A percentile compares a stretch with the other conserved stretches of the same genome.
Conservation (phyloP, 768 basidiomycete species). For the Coprinopsis strossmayeri region DNA sequence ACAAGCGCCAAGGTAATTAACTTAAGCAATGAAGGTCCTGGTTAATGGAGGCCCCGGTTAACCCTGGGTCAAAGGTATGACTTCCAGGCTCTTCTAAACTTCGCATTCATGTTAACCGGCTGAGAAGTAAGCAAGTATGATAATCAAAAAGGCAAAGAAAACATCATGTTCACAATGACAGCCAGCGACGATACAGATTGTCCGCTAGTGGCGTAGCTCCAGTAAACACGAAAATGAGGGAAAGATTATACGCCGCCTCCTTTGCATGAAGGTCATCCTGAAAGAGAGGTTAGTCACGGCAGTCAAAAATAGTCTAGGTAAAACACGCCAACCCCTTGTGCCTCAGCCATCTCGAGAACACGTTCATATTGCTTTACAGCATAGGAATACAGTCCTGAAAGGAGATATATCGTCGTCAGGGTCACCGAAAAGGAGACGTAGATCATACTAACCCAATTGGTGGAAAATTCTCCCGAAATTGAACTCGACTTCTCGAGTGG, state of each 20-base stretch:
- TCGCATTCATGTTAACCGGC: too few relatives aligned
- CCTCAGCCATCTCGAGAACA: slow-evolving; percentile 59
- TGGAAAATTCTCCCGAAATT: slow-evolving; percentile 93
- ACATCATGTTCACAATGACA: slow-evolving; percentile 34
- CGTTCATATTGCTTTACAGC: slow-evolving; percentile 82
- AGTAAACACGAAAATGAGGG: slow-evolving; percentile 73
- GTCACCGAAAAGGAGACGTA: too few relatives aligned
- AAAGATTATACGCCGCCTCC: slow-evolving; percentile 87
- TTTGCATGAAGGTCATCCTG: slow-evolving; percentile 48
- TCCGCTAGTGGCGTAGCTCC: slow-evolving; percentile 70
- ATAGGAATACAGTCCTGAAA: slow-evolving; percentile 67
- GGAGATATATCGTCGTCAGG: neutral
- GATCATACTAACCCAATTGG: slow-evolving; percentile 72
- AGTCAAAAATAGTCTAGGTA: neutral
- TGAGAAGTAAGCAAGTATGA: too few relatives aligned
- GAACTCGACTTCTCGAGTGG: slow-evolving; percentile 76
- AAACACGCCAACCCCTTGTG: slow-evolving; percentile 22
- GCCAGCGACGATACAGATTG: slow-evolving; percentile 68
- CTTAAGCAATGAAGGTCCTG: too few relatives aligned
- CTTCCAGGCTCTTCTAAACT: too few relatives aligned
- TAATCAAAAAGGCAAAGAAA: too few relatives aligned
- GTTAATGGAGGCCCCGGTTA: too few relatives aligned
- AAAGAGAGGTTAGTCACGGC: neutral
- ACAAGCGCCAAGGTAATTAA: too few relatives aligned
- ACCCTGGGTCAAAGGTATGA: too few relatives aligned